Percentiles rank a stretch among this genome's conserved stretches.
These are phyloP conservation scores for Cardamine chenopodiifolia DNA, from an alignment of 345 rosid genomes.

Conservation along the genomic window DNA sequence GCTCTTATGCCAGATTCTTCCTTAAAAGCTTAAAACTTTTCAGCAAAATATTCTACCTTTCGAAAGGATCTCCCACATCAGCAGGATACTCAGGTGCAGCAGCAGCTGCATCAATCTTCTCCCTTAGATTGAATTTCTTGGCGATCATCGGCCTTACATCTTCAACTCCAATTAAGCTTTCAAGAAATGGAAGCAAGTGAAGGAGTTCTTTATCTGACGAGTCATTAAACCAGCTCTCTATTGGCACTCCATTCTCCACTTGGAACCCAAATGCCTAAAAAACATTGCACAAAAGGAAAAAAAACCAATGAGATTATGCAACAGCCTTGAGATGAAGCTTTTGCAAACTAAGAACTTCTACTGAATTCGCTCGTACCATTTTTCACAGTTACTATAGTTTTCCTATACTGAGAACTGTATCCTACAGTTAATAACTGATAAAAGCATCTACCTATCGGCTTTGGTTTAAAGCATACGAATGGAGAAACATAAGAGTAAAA, in stretches of 20 bases:
- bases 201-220: slow-evolving; percentile 82
- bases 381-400: neutral
- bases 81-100: slow-evolving; percentile 53
- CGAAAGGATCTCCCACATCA: slow-evolving; percentile 58
- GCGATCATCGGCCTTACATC: slow-evolving; percentile 91
- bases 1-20: slow-evolving; percentile 15
- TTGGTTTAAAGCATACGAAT: neutral
- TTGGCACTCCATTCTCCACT: slow-evolving; percentile 97
- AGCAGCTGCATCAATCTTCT: slow-evolving; percentile 72
- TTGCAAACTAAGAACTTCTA: slow-evolving; percentile 3
- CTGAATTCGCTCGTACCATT: neutral
- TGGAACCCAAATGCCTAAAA: slow-evolving; percentile 95
- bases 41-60: slow-evolving; percentile 42
- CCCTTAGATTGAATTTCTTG: slow-evolving; percentile 74
- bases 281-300: neutral
- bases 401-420: neutral
- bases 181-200: slow-evolving; percentile 76
- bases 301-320: neutral
- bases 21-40: neutral
- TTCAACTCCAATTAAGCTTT: slow-evolving; percentile 84
- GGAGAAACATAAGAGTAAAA: neutral
- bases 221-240: slow-evolving; percentile 98
- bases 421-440: neutral
- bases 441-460: neutral
- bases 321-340: slow-evolving; percentile 8